phyloP scores from a whole-genome alignment of 306 rosid species.

The Vigna nakashimae region DNA sequence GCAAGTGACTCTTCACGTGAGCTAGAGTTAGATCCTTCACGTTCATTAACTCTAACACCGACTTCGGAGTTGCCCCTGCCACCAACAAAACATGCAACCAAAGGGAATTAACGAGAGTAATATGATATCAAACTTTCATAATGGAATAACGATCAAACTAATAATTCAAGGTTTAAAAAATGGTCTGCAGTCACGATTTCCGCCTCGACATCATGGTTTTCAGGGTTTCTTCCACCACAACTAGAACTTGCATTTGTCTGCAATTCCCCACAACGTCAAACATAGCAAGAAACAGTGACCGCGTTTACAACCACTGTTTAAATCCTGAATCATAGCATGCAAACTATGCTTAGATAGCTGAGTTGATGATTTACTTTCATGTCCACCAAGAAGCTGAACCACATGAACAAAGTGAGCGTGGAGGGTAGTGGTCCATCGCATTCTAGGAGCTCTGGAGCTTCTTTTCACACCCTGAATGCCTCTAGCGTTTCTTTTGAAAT shows the following conservation, averaged over 20 bases:
- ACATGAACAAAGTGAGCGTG: slow-evolving; percentile 94
- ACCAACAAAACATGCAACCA: slow-evolving; percentile 5
- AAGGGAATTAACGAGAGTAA: neutral
- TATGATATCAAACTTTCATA: neutral
- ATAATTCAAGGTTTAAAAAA: slow-evolving; percentile 3
- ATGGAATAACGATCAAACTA: neutral
- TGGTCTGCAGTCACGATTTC: neutral
- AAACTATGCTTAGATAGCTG: neutral
- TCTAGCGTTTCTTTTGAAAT: slow-evolving; percentile 62
- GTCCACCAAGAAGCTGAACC: slow-evolving; percentile 96
- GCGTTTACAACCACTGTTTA: neutral
- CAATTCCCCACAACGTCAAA: neutral
- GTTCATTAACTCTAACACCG: slow-evolving; percentile 92
- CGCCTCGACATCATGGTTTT: neutral
- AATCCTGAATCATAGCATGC: neutral
- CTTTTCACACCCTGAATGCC: slow-evolving; percentile 54
- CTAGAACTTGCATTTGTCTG: neutral
- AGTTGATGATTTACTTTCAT: slow-evolving; percentile 64
- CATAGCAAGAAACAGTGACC: neutral
- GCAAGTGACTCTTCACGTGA: slow-evolving; percentile 98
- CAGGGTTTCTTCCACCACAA: neutral
- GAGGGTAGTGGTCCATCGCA: slow-evolving; percentile 95
- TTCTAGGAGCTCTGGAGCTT: slow-evolving; percentile 88
- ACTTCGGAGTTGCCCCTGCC: slow-evolving; percentile 93
- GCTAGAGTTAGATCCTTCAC: slow-evolving; percentile 97